Evolutionary conservation across 805 yeast genomes (phyloP).

Genomic region (Yamadazyma laniorum): DNA sequence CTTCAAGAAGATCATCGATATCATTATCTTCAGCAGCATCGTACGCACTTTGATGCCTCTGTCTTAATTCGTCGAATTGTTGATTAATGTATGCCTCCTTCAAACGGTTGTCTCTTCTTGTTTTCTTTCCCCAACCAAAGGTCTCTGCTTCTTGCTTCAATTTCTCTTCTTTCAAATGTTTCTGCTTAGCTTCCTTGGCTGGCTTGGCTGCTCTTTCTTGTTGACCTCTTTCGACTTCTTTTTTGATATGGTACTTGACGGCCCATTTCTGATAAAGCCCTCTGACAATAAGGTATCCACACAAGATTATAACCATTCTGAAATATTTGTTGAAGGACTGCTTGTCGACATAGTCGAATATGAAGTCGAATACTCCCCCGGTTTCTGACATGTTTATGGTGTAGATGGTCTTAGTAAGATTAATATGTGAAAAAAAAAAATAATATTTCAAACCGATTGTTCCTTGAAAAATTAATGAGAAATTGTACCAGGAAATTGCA

Average conservation of each 20-base stretch:
- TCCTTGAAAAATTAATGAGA: neutral
- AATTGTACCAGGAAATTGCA: too few species aligned
- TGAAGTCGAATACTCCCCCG: conserved; percentile 23
- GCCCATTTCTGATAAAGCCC: conserved; percentile 55
- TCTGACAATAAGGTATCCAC: conserved; percentile 62
- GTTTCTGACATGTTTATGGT: conserved; percentile 6
- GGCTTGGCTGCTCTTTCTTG: conserved; percentile 39
- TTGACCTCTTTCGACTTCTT: conserved; percentile 47
- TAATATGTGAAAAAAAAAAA: neutral
- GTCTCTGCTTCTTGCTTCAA: conserved; percentile 40
- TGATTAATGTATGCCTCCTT: conserved; percentile 56
- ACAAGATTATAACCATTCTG: conserved; percentile 50
- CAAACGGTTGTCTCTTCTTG: conserved; percentile 57
- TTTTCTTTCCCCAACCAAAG: conserved; percentile 82
- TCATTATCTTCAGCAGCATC: conserved; percentile 60
- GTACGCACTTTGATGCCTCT: conserved; percentile 44
- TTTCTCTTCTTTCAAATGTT: conserved; percentile 27
- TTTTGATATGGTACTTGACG: conserved; percentile 50
- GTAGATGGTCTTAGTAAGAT: too few species aligned
- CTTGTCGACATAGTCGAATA: conserved; percentile 36
- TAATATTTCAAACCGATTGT: neutral
- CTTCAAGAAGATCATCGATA: conserved; percentile 66
- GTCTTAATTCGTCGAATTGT: conserved; percentile 36
- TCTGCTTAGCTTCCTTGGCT: conserved; percentile 33
- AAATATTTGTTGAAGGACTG: conserved; percentile 46